Percentiles rank a stretch among this genome's conserved stretches.
Evolutionary conservation across 192 early-diverging fungal genomes (phyloP).

Genomic region (Lobosporangium transversale): DNA sequence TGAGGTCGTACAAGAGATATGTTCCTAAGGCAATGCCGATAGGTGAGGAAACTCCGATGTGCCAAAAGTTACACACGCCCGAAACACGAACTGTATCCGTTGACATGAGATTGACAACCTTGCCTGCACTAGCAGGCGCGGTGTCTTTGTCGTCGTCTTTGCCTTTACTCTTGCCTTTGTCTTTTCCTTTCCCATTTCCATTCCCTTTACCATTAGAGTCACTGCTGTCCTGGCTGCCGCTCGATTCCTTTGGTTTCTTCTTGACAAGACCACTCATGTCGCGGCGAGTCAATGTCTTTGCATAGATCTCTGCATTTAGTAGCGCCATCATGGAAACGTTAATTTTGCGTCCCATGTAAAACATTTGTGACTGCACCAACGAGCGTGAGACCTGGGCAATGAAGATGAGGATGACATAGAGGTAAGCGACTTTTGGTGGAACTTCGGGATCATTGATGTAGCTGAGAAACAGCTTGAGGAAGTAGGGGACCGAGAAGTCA

Average conservation of each 20-base stretch:
- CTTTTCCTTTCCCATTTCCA: slow-evolving; percentile 4
- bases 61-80: slow-evolving; percentile 61
- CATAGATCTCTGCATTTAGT: slow-evolving; percentile 69
- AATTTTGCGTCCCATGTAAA: slow-evolving; percentile 60
- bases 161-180: slow-evolving; percentile 14
- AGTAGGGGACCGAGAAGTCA: slow-evolving; percentile 62
- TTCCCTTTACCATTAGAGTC: slow-evolving; percentile 8
- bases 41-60: slow-evolving; percentile 66
- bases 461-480: slow-evolving; percentile 64
- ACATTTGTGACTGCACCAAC: slow-evolving; percentile 52
- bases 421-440: slow-evolving; percentile 52
- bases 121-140: slow-evolving; percentile 63
- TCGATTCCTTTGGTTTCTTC: slow-evolving; percentile 45
- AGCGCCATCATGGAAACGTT: slow-evolving; percentile 62
- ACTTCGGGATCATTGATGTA: slow-evolving; percentile 63
- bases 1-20: slow-evolving; percentile 75
- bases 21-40: slow-evolving; percentile 72
- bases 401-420: slow-evolving; percentile 53
- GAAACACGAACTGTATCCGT: slow-evolving; percentile 74
- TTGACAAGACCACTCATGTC: slow-evolving; percentile 57
- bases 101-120: slow-evolving; percentile 79
- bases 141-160: slow-evolving; percentile 45
- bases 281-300: slow-evolving; percentile 66
- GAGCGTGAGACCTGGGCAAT: slow-evolving; percentile 51
- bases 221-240: too few relatives aligned